Base-by-base conservation (phyloP, 1,284 basidiomycete genomes). In the Abortiporus biennis region DNA sequence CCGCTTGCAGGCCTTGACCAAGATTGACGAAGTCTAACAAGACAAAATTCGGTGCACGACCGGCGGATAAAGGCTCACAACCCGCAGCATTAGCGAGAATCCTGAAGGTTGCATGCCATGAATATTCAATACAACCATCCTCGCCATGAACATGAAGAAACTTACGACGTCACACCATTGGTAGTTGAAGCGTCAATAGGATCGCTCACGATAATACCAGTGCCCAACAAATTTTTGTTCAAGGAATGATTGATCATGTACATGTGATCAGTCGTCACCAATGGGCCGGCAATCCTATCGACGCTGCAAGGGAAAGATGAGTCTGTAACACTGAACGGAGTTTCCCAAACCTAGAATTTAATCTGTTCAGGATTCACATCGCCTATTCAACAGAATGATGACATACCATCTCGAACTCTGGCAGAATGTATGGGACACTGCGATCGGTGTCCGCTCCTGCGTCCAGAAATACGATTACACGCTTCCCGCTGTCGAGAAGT, bases 401-500 rank as follows among this genome's bases (percentile, higher is more conserved):
- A 49, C 60, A 21, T 39, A 75, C 74, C 74, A 72, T 87, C 61
- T 67, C 57, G 49, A 80, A 80, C 53, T 79, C 70, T 4, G 75
- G 74, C 4, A 90, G 66, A 46, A 91, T 75, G 56, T 78, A 89
- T 16, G 79, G 68, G 1, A 75, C 72, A 22, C 55, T 54, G 49
- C 65, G 48, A 49, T 59, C 62, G 12, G 53, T 60, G 35, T 74
- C 69, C 4, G 71, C 71, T 20, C 68, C 68, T 35, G 72, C 64
- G 54, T 88, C 82, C 53, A 91, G 66, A 59, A 89, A 89, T n/a
- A 78, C 73, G 6, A 91, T 72, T 12, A 89, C 69, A 6, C 76
- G 69, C 54, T 72, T 85, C 2, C 79, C 78, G 15, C 63, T 62
- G 53, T 78, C 72, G 51, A 91, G 82, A 56, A 91, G 58, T 12